Conservation (phyloP, 768 basidiomycete genomes). For the Rhodotorula graminis region DNA sequence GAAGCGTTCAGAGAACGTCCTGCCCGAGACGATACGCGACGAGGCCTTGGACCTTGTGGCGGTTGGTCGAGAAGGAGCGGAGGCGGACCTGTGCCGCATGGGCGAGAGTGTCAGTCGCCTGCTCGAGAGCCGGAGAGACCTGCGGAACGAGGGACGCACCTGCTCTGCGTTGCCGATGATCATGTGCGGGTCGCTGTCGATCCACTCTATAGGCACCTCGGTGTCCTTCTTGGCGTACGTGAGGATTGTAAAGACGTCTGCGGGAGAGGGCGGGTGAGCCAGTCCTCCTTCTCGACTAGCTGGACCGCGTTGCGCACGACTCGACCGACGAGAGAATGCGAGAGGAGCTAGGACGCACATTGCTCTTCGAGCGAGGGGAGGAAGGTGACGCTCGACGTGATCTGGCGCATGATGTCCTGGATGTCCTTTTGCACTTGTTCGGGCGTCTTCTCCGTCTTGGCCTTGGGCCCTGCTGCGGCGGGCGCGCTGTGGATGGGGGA, state of each 20-base stretch:
- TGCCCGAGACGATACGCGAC: conserved; percentile 64
- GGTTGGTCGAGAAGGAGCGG: conserved; percentile 91
- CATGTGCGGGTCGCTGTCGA: conserved; percentile 60
- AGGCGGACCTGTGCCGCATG: conserved; percentile 62
- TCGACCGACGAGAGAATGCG: neutral
- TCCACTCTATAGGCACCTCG: conserved; percentile 92
- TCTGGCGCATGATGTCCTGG: conserved; percentile 94
- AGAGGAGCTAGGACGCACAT: conserved; percentile 47
- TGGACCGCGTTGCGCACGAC: too few relatives aligned
- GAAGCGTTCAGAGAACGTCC: conserved; percentile 11
- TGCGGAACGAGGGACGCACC: conserved; percentile 65
- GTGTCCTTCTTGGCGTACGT: conserved; percentile 90
- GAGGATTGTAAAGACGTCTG: conserved; percentile 87
- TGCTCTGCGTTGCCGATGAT: conserved; percentile 54
- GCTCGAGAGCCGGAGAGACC: neutral
- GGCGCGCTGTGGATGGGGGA: too few relatives aligned
- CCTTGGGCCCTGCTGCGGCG: conserved; percentile 3
- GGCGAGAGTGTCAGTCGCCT: neutral
- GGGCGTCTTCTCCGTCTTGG: conserved; percentile 50
- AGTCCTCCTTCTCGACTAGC: too few relatives aligned
- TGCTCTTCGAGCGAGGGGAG: conserved; percentile 85
- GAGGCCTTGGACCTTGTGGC: conserved; percentile 97
- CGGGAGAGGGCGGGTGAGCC: too few relatives aligned
- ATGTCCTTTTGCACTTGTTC: conserved; percentile 94
- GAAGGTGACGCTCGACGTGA: conserved; percentile 93